Percentiles rank a stretch among this genome's conserved stretches.
Evolutionary conservation across 116 monocot genomes (phyloP).

Genomic region (Trichopus zeylanicus): DNA sequence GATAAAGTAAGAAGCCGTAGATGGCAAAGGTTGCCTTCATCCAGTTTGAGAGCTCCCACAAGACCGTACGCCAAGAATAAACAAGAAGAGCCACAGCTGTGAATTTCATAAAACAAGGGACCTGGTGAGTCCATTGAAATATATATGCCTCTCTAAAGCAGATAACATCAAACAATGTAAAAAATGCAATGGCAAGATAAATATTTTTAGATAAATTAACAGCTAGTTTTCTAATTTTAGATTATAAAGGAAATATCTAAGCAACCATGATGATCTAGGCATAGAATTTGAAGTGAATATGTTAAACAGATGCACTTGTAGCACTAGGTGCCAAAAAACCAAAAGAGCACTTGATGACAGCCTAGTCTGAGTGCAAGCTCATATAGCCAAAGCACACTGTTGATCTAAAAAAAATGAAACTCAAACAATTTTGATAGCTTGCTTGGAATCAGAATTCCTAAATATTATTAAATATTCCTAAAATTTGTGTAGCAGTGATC

Average conservation of each 20-base stretch:
- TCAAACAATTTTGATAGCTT: neutral
- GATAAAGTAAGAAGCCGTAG: constrained; percentile 18
- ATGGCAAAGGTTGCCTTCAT: constrained; percentile 38
- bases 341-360: neutral
- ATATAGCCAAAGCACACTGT: neutral
- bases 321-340: too few relatives aligned
- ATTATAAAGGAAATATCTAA: too few relatives aligned
- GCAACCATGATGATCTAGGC: too few relatives aligned
- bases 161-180: neutral
- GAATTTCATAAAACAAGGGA: neutral
- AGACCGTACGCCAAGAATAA: constrained; percentile 53
- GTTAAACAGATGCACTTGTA: too few relatives aligned
- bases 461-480: too few relatives aligned
- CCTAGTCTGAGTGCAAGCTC: neutral
- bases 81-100: constrained; percentile 55
- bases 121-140: neutral
- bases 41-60: constrained; percentile 84
- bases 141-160: too few relatives aligned
- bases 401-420: neutral
- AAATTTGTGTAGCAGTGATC: neutral
- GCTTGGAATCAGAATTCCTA: neutral
- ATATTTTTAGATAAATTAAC: too few relatives aligned
- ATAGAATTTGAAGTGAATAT: too few relatives aligned
- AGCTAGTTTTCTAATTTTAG: too few relatives aligned
- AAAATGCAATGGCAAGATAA: too few relatives aligned